phyloP scores from a whole-genome alignment of 2,329 filamentous ascomycete genomes.

The Penicillium brevicompactum region DNA sequence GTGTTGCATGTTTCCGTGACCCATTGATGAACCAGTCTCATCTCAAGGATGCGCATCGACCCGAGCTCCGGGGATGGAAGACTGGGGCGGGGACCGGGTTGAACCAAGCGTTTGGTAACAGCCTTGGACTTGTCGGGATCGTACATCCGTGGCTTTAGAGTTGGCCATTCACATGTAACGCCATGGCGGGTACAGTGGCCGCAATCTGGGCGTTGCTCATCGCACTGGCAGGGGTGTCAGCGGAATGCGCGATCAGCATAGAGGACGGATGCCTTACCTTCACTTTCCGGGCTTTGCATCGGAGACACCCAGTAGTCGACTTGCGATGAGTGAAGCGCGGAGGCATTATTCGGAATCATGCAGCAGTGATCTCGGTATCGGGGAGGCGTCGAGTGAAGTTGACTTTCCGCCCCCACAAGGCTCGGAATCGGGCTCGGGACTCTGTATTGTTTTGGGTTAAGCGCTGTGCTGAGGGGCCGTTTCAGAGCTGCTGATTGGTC shows the following conservation, averaged over 20 bases:
- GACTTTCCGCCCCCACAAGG: constrained; percentile 3
- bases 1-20: constrained; percentile 19
- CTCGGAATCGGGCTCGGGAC: constrained; percentile 10
- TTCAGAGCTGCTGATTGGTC: neutral
- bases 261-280: constrained; percentile 13
- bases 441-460: constrained; percentile 13
- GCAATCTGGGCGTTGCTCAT: constrained; percentile 18
- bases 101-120: neutral
- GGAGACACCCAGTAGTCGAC: constrained; percentile 18
- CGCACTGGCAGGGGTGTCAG: constrained; percentile 9
- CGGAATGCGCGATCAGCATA: neutral
- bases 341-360: constrained; percentile 14
- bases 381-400: neutral
- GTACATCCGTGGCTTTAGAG: constrained; percentile 11
- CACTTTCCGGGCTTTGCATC: constrained; percentile 22
- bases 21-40: constrained; percentile 23
- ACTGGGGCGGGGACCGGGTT: neutral
- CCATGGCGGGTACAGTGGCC: constrained; percentile 16
- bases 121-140: constrained; percentile 7
- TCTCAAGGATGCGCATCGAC: constrained; percentile 12
- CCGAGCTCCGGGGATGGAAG: constrained; percentile 13
- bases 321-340: constrained; percentile 20
- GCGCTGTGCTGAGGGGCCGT: neutral
- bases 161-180: constrained; percentile 15
- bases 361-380: constrained; percentile 9